Evolutionary conservation across 176 grass and related monocot genomes (phyloP), one percentile per base, ranked within the genome.

Genomic region (Aegilops bicornis): DNA sequence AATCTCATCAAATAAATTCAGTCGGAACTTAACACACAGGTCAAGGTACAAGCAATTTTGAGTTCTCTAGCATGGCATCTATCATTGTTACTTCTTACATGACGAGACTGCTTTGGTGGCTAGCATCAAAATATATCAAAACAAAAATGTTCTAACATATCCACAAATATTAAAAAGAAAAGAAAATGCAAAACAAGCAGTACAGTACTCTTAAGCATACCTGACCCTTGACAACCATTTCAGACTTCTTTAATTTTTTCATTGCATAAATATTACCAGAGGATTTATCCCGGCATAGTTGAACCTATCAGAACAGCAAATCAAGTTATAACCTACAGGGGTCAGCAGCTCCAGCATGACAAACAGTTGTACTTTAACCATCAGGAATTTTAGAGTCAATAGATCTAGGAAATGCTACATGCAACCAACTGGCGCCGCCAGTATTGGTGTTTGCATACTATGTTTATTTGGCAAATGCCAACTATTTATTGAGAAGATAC

Each of bases 201-300:
- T 25, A 64, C 30, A 33, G 54, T 79, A 27, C 24, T 32, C 23
- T 69, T 69, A 72, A 7, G 63, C 37, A 27, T 91, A 90, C 91
- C 91, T 93, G 91, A 39, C 88, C 91, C 29, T 83, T 89, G 59
- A 87, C 85, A 87, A 93, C 73, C 91, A 93, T 93, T 30, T 93
- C 91, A 88, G 79, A 88, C 73, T 93, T 93, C 48, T 88, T 93
- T 25, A 93, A 83, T 48, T 93, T 93, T 83, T 93, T 93, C 91
- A 93, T 93, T 48, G 91, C 88, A 64, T 90, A 93, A 45, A 88
- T 85, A 59, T 88, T 89, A 33, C 82, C 77, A 22, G 91, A 82
- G 33, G 82, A 88, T 23, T 88, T 93, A 75, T 93, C 88, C 5
- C 85, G 85, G 45, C 91, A 93, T 68, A 90, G 50, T 35, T 78